A percentile compares a stretch with the other conserved stretches of the same genome.
phyloP scores from a whole-genome alignment of 805 yeast species.

The Sugiyamaella valdiviana region DNA sequence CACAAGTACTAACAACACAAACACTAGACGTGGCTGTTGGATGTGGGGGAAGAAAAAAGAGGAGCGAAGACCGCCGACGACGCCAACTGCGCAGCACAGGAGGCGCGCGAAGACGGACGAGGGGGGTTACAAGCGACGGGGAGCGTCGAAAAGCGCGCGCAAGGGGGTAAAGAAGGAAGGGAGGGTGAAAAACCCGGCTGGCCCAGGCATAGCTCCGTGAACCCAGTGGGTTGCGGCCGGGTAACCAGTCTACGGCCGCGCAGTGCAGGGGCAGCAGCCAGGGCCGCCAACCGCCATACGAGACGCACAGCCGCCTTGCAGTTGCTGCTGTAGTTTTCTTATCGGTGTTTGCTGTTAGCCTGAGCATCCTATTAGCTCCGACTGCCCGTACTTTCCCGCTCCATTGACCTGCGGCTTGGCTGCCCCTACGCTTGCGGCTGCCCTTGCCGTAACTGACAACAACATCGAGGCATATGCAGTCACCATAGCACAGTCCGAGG shows the following conservation, averaged over 20 bases:
- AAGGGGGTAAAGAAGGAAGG: background rate
- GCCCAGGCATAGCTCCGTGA: background rate
- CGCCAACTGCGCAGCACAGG: background rate
- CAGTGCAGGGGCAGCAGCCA: too few relatives aligned
- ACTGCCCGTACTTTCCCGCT: too few relatives aligned
- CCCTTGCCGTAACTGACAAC: too few relatives aligned
- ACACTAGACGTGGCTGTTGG: background rate
- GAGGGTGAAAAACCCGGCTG: background rate
- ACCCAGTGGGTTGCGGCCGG: background rate
- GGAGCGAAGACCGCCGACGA: background rate
- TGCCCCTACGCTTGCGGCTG: too few relatives aligned
- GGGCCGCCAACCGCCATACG: too few relatives aligned
- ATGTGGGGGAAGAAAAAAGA: slow-evolving; percentile 2
- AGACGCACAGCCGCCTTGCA: too few relatives aligned
- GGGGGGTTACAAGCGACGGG: background rate
- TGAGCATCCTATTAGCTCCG: too few relatives aligned
- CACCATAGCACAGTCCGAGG: too few relatives aligned
- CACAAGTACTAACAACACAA: background rate
- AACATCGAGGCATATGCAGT: too few relatives aligned
- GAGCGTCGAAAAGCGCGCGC: background rate
- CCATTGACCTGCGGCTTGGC: too few relatives aligned
- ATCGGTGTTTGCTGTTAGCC: too few relatives aligned
- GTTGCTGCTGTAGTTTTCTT: too few relatives aligned
- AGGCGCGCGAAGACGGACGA: slow-evolving; percentile 1
- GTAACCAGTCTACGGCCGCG: slow-evolving; percentile 1